These are phyloP conservation scores for Lactarius akahatsu DNA, from an alignment of 768 basidiomycete species.

Conservation along the genomic window DNA sequence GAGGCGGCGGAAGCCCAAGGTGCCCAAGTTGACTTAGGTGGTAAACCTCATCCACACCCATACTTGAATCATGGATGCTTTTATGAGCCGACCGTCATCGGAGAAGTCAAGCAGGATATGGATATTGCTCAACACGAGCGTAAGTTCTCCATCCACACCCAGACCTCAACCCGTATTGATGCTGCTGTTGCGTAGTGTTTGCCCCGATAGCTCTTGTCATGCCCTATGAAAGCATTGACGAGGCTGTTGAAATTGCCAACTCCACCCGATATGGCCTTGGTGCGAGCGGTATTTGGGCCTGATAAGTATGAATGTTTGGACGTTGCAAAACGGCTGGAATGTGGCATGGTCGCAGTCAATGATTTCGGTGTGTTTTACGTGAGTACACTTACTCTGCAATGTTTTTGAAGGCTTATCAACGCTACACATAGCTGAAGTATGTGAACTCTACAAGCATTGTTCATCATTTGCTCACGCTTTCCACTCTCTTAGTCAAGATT, in stretches of 20 bases:
- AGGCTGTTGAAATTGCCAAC: conserved; percentile 88
- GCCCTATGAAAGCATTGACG: conserved; percentile 77
- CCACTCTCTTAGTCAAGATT: conserved; percentile 65
- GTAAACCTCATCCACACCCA: conserved; percentile 60
- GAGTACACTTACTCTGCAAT: conserved; percentile 35
- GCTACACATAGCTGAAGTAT: conserved; percentile 58
- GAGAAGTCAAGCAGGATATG: conserved; percentile 67
- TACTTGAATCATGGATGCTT: conserved; percentile 74
- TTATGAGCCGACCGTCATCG: conserved; percentile 86
- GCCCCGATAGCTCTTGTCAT: conserved; percentile 89
- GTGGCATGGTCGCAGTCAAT: conserved; percentile 97
- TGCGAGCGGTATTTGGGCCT: conserved; percentile 91
- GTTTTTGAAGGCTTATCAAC: conserved; percentile 28
- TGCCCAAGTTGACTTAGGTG: conserved; percentile 61
- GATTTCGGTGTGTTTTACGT: conserved; percentile 91
- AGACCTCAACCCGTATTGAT: conserved; percentile 13
- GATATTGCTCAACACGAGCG: conserved; percentile 79
- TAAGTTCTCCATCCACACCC: conserved; percentile 41
- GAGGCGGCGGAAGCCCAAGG: conserved; percentile 66
- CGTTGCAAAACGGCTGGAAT: conserved; percentile 80
- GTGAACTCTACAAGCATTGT: conserved; percentile 33
- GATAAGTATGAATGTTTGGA: conserved; percentile 73
- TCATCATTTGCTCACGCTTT: conserved; percentile 19
- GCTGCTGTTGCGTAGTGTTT: conserved; percentile 58
- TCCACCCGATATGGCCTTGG: conserved; percentile 87